Evolutionary conservation across 2,329 filamentous ascomycete species (phyloP).

Genomic region (Berkeleyomyces rouxiae): DNA sequence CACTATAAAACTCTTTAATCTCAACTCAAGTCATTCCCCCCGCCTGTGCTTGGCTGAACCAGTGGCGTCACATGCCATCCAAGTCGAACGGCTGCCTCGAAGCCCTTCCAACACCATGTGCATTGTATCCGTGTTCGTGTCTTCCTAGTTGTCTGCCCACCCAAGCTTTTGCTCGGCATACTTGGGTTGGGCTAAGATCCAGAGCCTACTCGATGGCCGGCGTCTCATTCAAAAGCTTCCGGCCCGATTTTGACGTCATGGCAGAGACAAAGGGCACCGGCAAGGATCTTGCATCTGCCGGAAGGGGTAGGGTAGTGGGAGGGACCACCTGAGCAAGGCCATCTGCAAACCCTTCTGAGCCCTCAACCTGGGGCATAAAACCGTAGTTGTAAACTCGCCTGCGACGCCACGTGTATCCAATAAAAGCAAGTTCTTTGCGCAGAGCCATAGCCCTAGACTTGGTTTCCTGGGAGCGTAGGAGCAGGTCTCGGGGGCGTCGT

Average conservation of each 20-base stretch:
- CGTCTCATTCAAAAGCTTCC: no score
- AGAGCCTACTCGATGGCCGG: no score
- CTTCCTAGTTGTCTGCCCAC: no score
- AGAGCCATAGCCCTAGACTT: slow-evolving; percentile 57
- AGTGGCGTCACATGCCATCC: background rate
- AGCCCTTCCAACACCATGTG: no score
- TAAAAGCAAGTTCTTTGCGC: slow-evolving; percentile 66
- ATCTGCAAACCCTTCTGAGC: background rate
- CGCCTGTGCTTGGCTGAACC: background rate
- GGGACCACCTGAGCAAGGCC: slow-evolving; percentile 2
- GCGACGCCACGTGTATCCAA: slow-evolving; percentile 69
- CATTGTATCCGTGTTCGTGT: no score
- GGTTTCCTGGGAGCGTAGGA: slow-evolving; percentile 57
- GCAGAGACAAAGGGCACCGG: no score
- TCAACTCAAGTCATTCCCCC: background rate
- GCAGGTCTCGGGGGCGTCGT: slow-evolving; percentile 67
- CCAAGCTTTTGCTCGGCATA: no score
- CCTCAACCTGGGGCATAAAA: slow-evolving; percentile 7
- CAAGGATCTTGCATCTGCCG: background rate
- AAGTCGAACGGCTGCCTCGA: background rate
- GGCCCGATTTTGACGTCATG: no score
- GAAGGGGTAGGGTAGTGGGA: background rate
- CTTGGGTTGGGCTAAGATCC: no score
- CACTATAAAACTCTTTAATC: background rate
- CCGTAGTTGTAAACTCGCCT: slow-evolving; percentile 14